These are phyloP conservation scores for Fusarium palustre DNA, from an alignment of 2,329 filamentous ascomycete species.

Conservation along the genomic window DNA sequence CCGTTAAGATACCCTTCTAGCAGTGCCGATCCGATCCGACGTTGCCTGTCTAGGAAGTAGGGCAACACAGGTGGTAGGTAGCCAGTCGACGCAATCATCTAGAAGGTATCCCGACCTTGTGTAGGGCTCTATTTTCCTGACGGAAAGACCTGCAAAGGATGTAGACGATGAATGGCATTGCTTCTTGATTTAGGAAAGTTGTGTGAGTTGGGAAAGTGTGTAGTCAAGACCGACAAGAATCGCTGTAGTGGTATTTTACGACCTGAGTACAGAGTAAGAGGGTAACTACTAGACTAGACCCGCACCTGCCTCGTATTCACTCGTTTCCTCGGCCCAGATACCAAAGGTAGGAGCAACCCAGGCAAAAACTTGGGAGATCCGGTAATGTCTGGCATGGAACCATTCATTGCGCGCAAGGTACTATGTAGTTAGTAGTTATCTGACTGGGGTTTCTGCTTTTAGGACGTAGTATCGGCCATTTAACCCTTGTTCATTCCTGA, in stretches of 20 bases:
- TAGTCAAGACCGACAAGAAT: background rate
- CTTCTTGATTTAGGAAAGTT: background rate
- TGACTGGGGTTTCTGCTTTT: constrained; percentile 10
- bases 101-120: background rate
- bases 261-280: background rate
- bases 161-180: background rate
- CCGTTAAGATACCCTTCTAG: constrained; percentile 27
- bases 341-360: background rate
- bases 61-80: background rate
- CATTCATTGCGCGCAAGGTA: background rate
- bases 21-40: constrained; percentile 42
- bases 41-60: constrained; percentile 12
- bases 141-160: background rate
- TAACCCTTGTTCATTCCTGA: constrained; percentile 7
- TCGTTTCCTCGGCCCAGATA: constrained; percentile 17
- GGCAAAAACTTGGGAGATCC: background rate
- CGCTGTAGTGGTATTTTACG: background rate
- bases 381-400: background rate
- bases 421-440: too few species aligned
- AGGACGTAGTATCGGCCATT: background rate
- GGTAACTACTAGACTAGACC: constrained; percentile 15
- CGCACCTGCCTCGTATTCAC: constrained; percentile 37
- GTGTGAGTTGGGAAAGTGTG: background rate
- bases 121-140: background rate
- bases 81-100: background rate